These are phyloP conservation scores for Mrakia blollopis DNA, from an alignment of 768 basidiomycete genomes.

Conservation along the genomic window DNA sequence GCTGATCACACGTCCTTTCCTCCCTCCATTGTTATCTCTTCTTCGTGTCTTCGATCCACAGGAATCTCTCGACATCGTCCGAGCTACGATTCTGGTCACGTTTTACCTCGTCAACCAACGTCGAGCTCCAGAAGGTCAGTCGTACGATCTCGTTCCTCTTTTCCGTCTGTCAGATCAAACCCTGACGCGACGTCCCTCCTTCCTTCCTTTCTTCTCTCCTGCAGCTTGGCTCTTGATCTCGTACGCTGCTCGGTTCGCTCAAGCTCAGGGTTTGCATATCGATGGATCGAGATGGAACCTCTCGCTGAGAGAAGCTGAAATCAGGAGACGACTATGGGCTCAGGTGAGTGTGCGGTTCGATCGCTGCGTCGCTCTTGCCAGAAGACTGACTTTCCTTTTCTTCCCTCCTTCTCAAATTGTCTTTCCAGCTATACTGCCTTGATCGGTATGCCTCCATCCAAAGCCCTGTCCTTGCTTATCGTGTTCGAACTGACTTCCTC, in stretches of 20 bases:
- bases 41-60: neutral
- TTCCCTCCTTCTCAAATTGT: neutral
- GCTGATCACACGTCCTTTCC: neutral
- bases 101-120: slow-evolving; percentile 34
- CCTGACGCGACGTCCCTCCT: neutral
- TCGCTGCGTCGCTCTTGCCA: neutral
- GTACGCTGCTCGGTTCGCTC: slow-evolving; percentile 32
- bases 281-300: slow-evolving; percentile 35
- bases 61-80: slow-evolving; percentile 36
- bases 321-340: slow-evolving; percentile 36
- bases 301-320: slow-evolving; percentile 33
- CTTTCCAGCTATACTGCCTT: neutral
- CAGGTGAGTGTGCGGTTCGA: slow-evolving; percentile 15
- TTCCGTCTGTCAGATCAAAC: neutral
- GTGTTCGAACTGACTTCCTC: neutral
- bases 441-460: neutral
- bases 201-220: neutral
- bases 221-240: slow-evolving; percentile 35
- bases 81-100: slow-evolving; percentile 33
- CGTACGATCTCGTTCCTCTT: neutral
- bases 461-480: slow-evolving; percentile 5
- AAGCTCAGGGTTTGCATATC: slow-evolving; percentile 37
- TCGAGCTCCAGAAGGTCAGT: slow-evolving; percentile 31
- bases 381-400: neutral
- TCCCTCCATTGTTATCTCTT: too few relatives aligned